These are phyloP conservation scores for Vitellaria paradoxa DNA, from an alignment of 179 eudicot species.

Conservation along the genomic window DNA sequence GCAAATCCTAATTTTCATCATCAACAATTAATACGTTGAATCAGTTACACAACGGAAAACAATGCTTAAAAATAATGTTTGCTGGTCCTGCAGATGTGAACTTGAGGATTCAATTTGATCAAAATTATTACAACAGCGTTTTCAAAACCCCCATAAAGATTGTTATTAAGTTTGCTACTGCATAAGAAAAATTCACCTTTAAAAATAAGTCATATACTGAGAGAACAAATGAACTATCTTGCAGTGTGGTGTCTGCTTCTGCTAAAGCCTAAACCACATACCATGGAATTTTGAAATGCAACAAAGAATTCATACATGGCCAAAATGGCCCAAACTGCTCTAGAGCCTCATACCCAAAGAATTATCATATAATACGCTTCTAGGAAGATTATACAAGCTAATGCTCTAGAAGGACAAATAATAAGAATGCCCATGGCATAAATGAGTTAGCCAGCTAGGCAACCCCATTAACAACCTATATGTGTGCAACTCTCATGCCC, in stretches of 20 bases:
- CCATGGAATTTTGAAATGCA: background rate
- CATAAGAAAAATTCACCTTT: background rate
- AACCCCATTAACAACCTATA: background rate
- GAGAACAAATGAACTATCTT: background rate
- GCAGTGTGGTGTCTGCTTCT: background rate
- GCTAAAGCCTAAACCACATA: background rate
- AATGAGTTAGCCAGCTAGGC: background rate
- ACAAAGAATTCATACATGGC: background rate
- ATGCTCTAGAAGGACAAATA: background rate
- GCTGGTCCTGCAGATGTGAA: background rate
- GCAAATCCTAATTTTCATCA: background rate
- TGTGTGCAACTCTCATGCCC: too few relatives aligned
- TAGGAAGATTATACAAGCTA: background rate
- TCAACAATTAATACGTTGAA: constrained; percentile 1
- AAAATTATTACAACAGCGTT: background rate
- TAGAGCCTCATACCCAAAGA: too few relatives aligned
- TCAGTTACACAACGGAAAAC: background rate
- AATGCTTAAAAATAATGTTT: background rate
- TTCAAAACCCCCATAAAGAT: background rate
- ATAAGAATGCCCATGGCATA: background rate
- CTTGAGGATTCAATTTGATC: background rate
- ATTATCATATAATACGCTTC: background rate
- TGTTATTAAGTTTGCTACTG: background rate
- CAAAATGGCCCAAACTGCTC: background rate
- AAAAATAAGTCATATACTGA: background rate